A percentile compares a stretch with the other conserved stretches of the same genome.
Conservation (phyloP, 306 rosid species). For the Prunus campanulata region DNA sequence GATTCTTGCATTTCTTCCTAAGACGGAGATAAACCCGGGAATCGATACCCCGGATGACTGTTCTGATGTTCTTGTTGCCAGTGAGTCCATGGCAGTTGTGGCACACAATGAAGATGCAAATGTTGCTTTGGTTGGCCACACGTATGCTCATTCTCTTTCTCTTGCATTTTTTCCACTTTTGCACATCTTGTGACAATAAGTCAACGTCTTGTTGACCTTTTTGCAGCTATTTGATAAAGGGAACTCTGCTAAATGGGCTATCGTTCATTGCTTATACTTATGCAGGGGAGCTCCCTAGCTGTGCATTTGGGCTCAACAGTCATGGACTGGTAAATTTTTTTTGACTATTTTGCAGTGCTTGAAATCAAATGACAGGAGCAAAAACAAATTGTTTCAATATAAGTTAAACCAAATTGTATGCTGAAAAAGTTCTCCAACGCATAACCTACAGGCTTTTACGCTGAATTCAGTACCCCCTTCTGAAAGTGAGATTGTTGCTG, state of each 20-base stretch:
- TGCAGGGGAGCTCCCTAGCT: conserved; percentile 94
- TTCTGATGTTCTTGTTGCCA: conserved; percentile 68
- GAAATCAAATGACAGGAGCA: background rate
- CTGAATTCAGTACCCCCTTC: conserved; percentile 68
- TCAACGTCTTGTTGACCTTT: background rate
- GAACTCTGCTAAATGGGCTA: conserved; percentile 45
- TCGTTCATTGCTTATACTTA: conserved; percentile 74
- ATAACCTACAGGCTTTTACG: conserved; percentile 60
- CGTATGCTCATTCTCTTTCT: conserved; percentile 38
- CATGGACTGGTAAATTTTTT: conserved; percentile 54
- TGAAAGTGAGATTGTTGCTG: conserved; percentile 60
- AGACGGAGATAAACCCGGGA: conserved; percentile 16
- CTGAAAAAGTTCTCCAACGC: background rate
- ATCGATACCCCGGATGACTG: conserved; percentile 58
- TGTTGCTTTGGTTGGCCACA: conserved; percentile 69
- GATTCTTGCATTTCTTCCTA: conserved; percentile 70
- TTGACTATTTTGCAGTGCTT: background rate
- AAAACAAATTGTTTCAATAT: background rate
- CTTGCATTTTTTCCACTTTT: background rate
- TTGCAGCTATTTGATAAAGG: conserved; percentile 75
- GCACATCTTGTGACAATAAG: background rate
- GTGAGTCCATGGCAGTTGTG: conserved; percentile 66
- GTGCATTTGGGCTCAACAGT: conserved; percentile 67
- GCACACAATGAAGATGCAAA: conserved; percentile 94
- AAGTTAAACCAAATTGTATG: background rate